Conservation (phyloP, 164 flowering plant species). For the Tetracentron sinense region DNA sequence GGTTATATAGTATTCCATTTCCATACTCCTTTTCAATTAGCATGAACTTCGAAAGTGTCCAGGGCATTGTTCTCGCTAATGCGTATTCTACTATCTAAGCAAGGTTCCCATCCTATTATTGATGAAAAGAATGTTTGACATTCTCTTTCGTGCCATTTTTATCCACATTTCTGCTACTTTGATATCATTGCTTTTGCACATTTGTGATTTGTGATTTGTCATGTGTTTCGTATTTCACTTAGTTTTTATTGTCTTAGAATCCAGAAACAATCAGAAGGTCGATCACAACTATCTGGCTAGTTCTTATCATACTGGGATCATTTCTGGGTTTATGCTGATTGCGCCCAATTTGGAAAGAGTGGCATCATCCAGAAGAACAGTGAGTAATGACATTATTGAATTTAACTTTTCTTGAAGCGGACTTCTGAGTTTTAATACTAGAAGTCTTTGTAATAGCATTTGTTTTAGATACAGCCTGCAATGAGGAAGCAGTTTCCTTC, state of each 20-base stretch:
- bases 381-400: slow-evolving; percentile 20
- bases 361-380: slow-evolving; percentile 37
- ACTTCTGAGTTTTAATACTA: neutral
- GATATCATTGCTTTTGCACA: too few relatives aligned
- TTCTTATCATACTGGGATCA: slow-evolving; percentile 80
- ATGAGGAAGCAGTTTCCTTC: neutral
- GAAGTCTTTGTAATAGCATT: neutral
- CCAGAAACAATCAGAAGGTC: slow-evolving; percentile 36
- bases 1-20: neutral
- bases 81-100: too few relatives aligned
- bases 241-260: slow-evolving; percentile 36
- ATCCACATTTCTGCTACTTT: too few relatives aligned
- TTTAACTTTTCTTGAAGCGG: neutral
- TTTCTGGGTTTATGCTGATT: slow-evolving; percentile 72
- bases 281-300: slow-evolving; percentile 79
- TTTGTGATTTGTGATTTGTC: too few relatives aligned
- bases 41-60: neutral
- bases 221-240: too few relatives aligned
- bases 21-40: neutral
- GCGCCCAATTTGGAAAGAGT: slow-evolving; percentile 50
- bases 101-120: too few relatives aligned
- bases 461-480: neutral
- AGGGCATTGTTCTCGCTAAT: too few relatives aligned
- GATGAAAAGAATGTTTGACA: neutral
- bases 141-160: too few relatives aligned